phyloP scores from a whole-genome alignment of 2,329 filamentous ascomycete genomes.

The Chaetomium globosum region DNA sequence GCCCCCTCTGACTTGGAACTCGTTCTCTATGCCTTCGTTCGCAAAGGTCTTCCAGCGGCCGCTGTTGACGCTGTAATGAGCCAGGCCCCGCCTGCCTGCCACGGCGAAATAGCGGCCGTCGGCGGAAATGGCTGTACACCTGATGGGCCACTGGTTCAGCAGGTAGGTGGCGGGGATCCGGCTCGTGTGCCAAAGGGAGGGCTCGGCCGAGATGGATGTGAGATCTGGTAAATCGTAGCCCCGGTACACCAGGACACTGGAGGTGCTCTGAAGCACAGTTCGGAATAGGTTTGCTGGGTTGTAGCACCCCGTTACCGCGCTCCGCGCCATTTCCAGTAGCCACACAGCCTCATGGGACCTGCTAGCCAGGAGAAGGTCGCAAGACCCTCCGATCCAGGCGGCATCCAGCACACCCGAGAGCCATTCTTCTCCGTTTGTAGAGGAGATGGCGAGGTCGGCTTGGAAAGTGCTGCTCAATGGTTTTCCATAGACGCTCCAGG shows the following conservation, averaged over 20 bases:
- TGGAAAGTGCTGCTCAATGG: slow-evolving; percentile 81
- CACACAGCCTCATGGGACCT: slow-evolving; percentile 77
- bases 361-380: slow-evolving; percentile 76
- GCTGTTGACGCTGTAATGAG: slow-evolving; percentile 93
- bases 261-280: slow-evolving; percentile 84
- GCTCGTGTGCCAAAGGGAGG: slow-evolving; percentile 91
- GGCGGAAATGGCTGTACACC: slow-evolving; percentile 80
- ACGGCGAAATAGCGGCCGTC: slow-evolving; percentile 94
- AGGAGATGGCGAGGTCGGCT: slow-evolving; percentile 64
- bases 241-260: slow-evolving; percentile 86
- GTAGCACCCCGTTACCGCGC: slow-evolving; percentile 89
- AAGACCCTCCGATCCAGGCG: slow-evolving; percentile 85
- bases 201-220: slow-evolving; percentile 87
- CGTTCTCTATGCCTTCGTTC: slow-evolving; percentile 77
- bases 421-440: slow-evolving; percentile 77
- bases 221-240: slow-evolving; percentile 90
- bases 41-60: slow-evolving; percentile 95
- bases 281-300: slow-evolving; percentile 87
- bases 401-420: slow-evolving; percentile 76
- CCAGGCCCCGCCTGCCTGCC: slow-evolving; percentile 88
- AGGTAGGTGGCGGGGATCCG: slow-evolving; percentile 85
- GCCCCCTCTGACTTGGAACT: slow-evolving; percentile 88
- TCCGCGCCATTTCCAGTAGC: slow-evolving; percentile 89
- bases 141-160: slow-evolving; percentile 90
- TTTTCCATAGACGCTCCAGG: slow-evolving; percentile 97